Conservation (phyloP, 768 basidiomycete species). For the Fibroporia radiculosa region DNA sequence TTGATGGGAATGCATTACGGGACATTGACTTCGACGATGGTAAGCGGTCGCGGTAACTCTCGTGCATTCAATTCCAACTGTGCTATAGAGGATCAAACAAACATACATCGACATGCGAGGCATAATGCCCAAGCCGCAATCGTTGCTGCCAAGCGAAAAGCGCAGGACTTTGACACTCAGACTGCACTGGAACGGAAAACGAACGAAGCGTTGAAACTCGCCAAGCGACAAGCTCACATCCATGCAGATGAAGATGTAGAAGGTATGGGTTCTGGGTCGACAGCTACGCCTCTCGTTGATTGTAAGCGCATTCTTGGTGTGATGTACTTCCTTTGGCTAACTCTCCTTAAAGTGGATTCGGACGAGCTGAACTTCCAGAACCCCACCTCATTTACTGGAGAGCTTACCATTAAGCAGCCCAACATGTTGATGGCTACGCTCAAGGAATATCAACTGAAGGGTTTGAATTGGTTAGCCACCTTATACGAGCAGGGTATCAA, state of each 20-base stretch:
- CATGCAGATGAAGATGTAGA: constrained; percentile 34
- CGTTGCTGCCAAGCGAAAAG: constrained; percentile 66
- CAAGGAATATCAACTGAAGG: constrained; percentile 98
- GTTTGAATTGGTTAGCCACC: constrained; percentile 95
- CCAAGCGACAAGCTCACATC: constrained; percentile 43
- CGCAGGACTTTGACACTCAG: constrained; percentile 78
- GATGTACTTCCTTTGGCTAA: not conserved
- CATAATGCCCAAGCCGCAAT: constrained; percentile 89
- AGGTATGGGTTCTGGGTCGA: constrained; percentile 13
- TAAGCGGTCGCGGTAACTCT: constrained; percentile 34
- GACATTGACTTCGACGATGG: constrained; percentile 92
- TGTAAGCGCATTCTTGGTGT: constrained; percentile 37
- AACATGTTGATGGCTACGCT: constrained; percentile 94
- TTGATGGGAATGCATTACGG: constrained; percentile 43
- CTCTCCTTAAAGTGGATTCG: constrained; percentile 60
- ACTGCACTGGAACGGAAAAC: constrained; percentile 76
- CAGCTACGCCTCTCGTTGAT: constrained; percentile 54
- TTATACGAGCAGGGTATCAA: constrained; percentile 99
- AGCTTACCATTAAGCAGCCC: constrained; percentile 83
- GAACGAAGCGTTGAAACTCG: constrained; percentile 65
- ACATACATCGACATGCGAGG: constrained; percentile 77
- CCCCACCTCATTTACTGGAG: constrained; percentile 82
- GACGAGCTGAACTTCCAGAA: constrained; percentile 99
- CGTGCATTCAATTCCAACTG: no score
- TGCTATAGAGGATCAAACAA: constrained; percentile 72